Evolutionary conservation across 805 yeast species (phyloP).

Genomic region (Crinitomyces ghanaensis): DNA sequence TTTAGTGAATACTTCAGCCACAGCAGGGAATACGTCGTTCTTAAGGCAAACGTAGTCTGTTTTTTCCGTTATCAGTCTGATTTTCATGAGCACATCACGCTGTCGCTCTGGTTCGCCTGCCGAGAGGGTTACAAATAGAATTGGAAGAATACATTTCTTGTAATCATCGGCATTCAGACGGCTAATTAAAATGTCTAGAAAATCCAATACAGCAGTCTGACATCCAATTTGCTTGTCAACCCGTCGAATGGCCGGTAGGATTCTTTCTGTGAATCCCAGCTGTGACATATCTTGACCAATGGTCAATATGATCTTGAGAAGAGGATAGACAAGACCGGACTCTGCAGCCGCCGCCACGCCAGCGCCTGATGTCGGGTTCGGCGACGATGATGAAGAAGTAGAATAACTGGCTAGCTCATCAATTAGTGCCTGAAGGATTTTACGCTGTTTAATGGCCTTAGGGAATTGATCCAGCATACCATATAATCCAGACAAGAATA

Average conservation of each 20-base stretch:
- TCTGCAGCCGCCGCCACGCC: too few relatives aligned
- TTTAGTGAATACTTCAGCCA: conserved; percentile 63
- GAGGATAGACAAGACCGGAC: conserved; percentile 32
- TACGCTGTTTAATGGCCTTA: conserved; percentile 43
- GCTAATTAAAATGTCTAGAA: conserved; percentile 35
- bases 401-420: conserved; percentile 35
- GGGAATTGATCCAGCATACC: conserved; percentile 49
- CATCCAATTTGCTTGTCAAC: conserved; percentile 31
- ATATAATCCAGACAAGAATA: conserved; percentile 56
- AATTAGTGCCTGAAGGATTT: conserved; percentile 60
- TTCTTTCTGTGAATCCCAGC: conserved; percentile 62
- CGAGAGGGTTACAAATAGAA: conserved; percentile 28
- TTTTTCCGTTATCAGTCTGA: conserved; percentile 32
- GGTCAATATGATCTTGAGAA: conserved; percentile 44
- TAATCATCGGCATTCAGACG: conserved; percentile 46
- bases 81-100: conserved; percentile 38
- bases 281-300: conserved; percentile 62
- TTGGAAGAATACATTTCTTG: conserved; percentile 35
- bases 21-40: conserved; percentile 59
- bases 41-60: conserved; percentile 64
- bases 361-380: too few relatives aligned
- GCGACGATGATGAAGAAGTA: too few relatives aligned
- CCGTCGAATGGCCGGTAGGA: conserved; percentile 37
- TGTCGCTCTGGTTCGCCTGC: conserved; percentile 33
- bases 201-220: conserved; percentile 36